Conservation (phyloP, 352 stramenopile species). For the Blastocystis sp. region DNA sequence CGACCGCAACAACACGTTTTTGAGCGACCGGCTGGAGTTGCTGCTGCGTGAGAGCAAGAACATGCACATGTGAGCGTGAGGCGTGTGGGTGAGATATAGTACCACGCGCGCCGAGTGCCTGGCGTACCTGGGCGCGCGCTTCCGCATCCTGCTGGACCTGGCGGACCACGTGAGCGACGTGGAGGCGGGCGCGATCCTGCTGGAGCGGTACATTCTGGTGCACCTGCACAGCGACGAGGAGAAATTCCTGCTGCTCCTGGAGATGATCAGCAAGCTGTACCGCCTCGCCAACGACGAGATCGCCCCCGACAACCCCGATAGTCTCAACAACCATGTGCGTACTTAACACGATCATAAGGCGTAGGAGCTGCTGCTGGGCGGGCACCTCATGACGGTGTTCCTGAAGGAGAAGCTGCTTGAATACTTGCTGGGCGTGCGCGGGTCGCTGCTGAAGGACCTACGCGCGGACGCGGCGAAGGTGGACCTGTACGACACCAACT, state of each 20-base stretch:
- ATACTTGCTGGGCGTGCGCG: conserved; percentile 78
- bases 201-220: conserved; percentile 91
- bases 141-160: conserved; percentile 85
- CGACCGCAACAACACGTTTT: conserved; percentile 92
- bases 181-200: conserved; percentile 77
- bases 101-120: conserved; percentile 80
- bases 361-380: conserved; percentile 67
- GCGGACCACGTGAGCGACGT: conserved; percentile 83
- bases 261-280: conserved; percentile 98
- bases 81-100: conserved; percentile 64
- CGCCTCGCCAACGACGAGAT: conserved; percentile 88
- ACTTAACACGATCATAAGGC: conserved; percentile 85
- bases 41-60: conserved; percentile 87
- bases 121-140: conserved; percentile 91
- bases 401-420: conserved; percentile 98
- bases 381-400: conserved; percentile 80
- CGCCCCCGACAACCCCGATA: conserved; percentile 94
- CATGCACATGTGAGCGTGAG: conserved; percentile 77
- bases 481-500: conserved; percentile 72
- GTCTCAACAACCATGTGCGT: conserved; percentile 94
- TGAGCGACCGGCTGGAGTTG: conserved; percentile 90
- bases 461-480: conserved; percentile 74
- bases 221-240: conserved; percentile 86
- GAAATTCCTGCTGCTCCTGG: conserved; percentile 88
- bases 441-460: conserved; percentile 77